Percentiles rank a stretch among this genome's conserved stretches.
These are phyloP conservation scores for Parastagonospora nodorum DNA, from an alignment of 2,329 filamentous ascomycete genomes.

Conservation along the genomic window DNA sequence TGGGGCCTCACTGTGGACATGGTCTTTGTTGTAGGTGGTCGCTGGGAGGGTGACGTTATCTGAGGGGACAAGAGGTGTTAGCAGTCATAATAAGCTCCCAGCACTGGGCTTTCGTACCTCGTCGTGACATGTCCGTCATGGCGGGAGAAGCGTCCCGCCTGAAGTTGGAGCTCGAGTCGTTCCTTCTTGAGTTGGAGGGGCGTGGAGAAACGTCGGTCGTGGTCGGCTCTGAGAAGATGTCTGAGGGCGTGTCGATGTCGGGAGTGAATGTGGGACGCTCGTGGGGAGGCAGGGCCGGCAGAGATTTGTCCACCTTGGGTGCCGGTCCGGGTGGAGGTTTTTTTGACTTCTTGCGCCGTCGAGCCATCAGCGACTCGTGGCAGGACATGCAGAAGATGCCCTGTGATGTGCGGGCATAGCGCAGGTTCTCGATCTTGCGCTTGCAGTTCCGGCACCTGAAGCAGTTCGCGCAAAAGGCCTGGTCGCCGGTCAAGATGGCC, in stretches of 20 bases:
- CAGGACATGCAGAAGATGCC: slow-evolving; percentile 99
- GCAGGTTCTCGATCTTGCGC: slow-evolving; percentile 95
- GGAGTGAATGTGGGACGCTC: slow-evolving; percentile 63
- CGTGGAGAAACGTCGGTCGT: slow-evolving; percentile 71
- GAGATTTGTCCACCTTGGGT: slow-evolving; percentile 82
- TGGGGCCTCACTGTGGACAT: slow-evolving; percentile 71
- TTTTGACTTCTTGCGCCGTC: slow-evolving; percentile 84
- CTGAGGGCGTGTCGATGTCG: slow-evolving; percentile 62
- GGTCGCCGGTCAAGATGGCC: slow-evolving; percentile 94
- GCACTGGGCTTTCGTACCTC: slow-evolving; percentile 33
- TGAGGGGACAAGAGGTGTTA: slow-evolving; percentile 27
- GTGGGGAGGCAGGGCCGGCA: slow-evolving; percentile 81
- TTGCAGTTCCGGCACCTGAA: slow-evolving; percentile 99
- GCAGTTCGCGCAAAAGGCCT: slow-evolving; percentile 96
- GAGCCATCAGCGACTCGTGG: slow-evolving; percentile 94
- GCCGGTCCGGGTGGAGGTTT: slow-evolving; percentile 39
- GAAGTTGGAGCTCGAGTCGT: slow-evolving; percentile 44
- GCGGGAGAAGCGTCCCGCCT: slow-evolving; percentile 46
- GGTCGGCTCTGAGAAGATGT: slow-evolving; percentile 65
- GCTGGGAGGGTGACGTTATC: slow-evolving; percentile 73
- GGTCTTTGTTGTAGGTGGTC: slow-evolving; percentile 73
- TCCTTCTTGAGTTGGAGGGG: slow-evolving; percentile 41
- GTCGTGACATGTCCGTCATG: slow-evolving; percentile 35
- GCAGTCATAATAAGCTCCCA: background rate
- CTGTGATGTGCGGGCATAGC: slow-evolving; percentile 96